Base-by-base conservation (phyloP, 75 land plant species). In the Azolla pinnata region DNA sequence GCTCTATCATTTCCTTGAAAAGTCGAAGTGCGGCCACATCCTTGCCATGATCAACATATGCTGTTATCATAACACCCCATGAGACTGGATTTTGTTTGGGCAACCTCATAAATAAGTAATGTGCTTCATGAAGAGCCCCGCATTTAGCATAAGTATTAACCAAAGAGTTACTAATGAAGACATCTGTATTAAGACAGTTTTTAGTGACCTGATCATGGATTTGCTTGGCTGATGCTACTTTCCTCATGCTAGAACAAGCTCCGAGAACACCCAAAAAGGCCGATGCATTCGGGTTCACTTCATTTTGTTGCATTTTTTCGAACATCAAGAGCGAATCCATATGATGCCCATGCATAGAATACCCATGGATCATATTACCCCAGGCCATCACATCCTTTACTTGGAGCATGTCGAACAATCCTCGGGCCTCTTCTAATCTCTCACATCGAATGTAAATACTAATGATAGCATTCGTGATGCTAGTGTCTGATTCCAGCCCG, bases 221-320 rank as follows among this genome's bases (percentile, higher is more conserved):
- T 40, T 71, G 70, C 42, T n/a, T 57, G 34, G 81, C 81, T 25
- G 59, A 69, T 7, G 62, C 51, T 52, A 81, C 35, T 24, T 71
- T 60, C 17, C 81, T 76, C 31, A 69, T 35, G 51, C 65, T 67
- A 21, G 87, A 81, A 83, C 81, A 83, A 28, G 87, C 84, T 24
- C 72, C 62, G 24, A 86, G 81, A 55, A 58, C 65, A 53, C 79
- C 69, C 25, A 80, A 75, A 56, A 71, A 78, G 25, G 83, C 75
- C 0, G 82, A 74, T 63, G 63, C 51, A 50, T 72, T 77, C 44
- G 71, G 59, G 26, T 21, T 58, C 14, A 78, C 55, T 28, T 50
- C 40, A 17, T 20, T n/a, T 9, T 35, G 30, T 56, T 67, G 78
- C 81, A 83, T 81, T 14, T 80, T 14, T 21, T 26, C 12, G 31